phyloP scores from a whole-genome alignment of 2,329 filamentous ascomycete genomes.

The Aspergillus candidus region DNA sequence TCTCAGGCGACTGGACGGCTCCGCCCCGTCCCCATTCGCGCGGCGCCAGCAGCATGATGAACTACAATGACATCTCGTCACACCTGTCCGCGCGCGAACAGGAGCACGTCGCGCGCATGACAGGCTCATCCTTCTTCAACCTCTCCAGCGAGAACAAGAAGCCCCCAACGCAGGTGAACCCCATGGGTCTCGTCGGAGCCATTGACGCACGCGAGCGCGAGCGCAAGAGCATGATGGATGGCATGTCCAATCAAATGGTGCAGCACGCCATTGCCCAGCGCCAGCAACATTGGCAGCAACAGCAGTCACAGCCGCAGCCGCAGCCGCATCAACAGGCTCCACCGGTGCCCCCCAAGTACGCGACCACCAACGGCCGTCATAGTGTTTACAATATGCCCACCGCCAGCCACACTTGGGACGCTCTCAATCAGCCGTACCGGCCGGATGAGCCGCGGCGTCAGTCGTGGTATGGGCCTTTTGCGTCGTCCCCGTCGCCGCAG shows the following conservation, averaged over 20 bases:
- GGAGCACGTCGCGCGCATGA: conserved; percentile 78
- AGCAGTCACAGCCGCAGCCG: conserved; percentile 36
- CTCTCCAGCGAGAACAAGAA: conserved; percentile 53
- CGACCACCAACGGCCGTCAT: conserved; percentile 11
- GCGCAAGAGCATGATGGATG: conserved; percentile 63
- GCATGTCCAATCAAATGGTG: conserved; percentile 62
- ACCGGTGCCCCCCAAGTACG: conserved; percentile 8
- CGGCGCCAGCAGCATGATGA: conserved; percentile 49
- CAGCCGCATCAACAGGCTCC: conserved; percentile 29
- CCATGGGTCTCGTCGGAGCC: conserved; percentile 65
- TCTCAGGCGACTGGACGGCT: conserved; percentile 36
- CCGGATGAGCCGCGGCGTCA: conserved; percentile 29
- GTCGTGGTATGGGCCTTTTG: conserved; percentile 29
- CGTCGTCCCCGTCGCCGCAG: conserved; percentile 18
- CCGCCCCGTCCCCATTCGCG: conserved; percentile 46
- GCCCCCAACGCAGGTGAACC: conserved; percentile 43
- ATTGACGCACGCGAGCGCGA: conserved; percentile 77
- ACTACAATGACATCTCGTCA: conserved; percentile 46
- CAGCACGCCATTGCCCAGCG: conserved; percentile 66
- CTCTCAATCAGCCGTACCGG: conserved; percentile 26
- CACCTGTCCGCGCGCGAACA: conserved; percentile 81
- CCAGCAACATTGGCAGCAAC: conserved; percentile 50
- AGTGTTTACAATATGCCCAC: conserved; percentile 31
- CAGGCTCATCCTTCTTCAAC: conserved; percentile 68
- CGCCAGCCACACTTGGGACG: conserved; percentile 34